phyloP scores from a whole-genome alignment of 441 rosid genomes.

The Gossypium davidsonii region DNA sequence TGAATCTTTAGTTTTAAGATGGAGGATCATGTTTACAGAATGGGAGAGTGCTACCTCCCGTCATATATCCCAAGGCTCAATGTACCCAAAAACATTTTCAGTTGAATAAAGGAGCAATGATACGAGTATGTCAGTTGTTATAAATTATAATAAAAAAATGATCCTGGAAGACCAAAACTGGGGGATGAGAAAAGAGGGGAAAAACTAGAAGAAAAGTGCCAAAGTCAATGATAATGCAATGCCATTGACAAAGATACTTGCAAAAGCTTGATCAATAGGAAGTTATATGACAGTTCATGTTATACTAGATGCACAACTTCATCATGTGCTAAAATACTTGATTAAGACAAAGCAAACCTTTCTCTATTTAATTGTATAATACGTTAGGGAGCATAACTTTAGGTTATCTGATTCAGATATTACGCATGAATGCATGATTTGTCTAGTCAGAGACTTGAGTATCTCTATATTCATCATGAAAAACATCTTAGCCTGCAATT shows the following conservation, averaged over 20 bases:
- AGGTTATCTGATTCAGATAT: neutral
- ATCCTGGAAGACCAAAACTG: neutral
- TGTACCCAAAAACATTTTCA: neutral
- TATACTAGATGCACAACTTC: neutral
- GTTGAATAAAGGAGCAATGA: neutral
- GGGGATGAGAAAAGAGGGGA: neutral
- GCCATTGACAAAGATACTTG: neutral
- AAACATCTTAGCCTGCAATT: neutral
- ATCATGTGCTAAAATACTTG: neutral
- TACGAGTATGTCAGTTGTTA: neutral
- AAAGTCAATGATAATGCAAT: neutral
- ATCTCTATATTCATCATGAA: slow-evolving; percentile 5
- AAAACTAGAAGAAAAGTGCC: neutral
- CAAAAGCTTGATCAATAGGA: neutral
- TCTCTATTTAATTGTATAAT: neutral
- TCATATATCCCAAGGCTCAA: neutral
- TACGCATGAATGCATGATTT: neutral
- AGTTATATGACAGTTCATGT: neutral
- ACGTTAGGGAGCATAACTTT: neutral
- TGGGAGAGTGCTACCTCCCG: neutral
- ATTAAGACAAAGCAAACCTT: neutral
- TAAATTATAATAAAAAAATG: neutral
- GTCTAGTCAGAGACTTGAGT: neutral
- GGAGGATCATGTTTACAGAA: neutral
- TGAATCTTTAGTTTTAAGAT: neutral